Base-by-base conservation (phyloP, 73 alveolate genomes). In the Paramecium sonneborni region DNA sequence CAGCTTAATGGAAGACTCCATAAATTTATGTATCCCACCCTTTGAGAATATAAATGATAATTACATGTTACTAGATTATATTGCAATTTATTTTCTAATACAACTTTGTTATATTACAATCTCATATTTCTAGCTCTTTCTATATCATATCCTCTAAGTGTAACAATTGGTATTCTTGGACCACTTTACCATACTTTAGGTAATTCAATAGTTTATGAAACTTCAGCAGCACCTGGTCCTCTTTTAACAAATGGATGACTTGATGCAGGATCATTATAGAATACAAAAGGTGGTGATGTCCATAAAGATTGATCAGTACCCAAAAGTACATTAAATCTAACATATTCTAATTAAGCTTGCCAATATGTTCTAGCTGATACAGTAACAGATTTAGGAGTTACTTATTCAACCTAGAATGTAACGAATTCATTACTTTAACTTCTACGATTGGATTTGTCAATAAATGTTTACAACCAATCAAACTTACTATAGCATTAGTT, bases 151-250 rank as follows among this genome's bases (percentile, higher is more conserved):
- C 87, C 87, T 35, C 67, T 74, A 12, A 35, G 14, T 35, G 37
- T 21, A 35, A 74, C 56, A 28, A 74, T 32, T n/a, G 58, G 87
- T 3, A 38, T 18, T 74, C 87, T 35, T 35, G 55, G 62, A 30
- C 87, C 87, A 15, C 58, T 30, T n/a, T 74, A 74, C 87, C 84
- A 67, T 12, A 32, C 34, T 21, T 35, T 38, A 4, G 56, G 56
- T 74, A 43, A 43, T 30, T 35, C 46, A 35, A 35, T 38, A 21
- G 38, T 32, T 74, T 21, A 14, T 32, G 2, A 18, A 2, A 38
- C 58, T 74, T 43, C 37, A 35, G 87, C 87, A n/a, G 57, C 87
- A 74, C 87, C 34, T 28, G 87, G 87, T 21, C 30, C 87, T 74
- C 87, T 74, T 43, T 74, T 74, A 11, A 43, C 58, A 37, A 74